These are phyloP conservation scores for Aegle marmelos DNA, from an alignment of 345 rosid genomes.

Conservation along the genomic window DNA sequence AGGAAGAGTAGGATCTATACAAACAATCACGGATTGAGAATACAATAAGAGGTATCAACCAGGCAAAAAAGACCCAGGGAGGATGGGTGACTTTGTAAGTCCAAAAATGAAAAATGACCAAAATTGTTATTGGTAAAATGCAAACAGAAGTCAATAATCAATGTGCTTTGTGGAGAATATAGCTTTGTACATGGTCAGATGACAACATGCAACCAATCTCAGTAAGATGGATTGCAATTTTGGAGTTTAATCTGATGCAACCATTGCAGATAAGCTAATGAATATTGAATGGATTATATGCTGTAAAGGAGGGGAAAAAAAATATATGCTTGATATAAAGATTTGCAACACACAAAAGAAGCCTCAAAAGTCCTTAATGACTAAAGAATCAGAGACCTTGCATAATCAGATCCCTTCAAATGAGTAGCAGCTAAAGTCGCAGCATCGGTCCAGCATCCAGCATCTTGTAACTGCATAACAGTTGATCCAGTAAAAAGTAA, in stretches of 20 bases:
- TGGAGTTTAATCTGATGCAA: not conserved
- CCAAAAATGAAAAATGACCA: not conserved
- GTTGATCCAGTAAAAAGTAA: slow-evolving; percentile 4
- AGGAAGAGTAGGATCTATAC: not conserved
- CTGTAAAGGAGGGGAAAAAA: not conserved
- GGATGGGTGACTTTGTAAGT: not conserved
- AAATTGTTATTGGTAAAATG: not conserved
- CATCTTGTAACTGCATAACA: slow-evolving; percentile 81
- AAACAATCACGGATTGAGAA: not conserved
- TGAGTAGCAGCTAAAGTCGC: slow-evolving; percentile 97
- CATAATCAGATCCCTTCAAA: slow-evolving; percentile 94
- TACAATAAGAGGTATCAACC: not conserved
- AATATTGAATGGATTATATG: not conserved
- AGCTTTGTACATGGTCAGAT: not conserved
- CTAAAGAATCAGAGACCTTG: slow-evolving; percentile 44
- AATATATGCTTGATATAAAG: not conserved
- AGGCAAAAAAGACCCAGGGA: not conserved
- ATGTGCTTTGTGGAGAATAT: not conserved
- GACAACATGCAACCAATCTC: not conserved
- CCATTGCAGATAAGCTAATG: not conserved
- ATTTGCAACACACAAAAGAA: slow-evolving; percentile 7
- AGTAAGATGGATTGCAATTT: not conserved
- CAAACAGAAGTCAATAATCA: not conserved
- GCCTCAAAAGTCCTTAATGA: not conserved
- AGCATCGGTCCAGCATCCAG: slow-evolving; percentile 99